Percentiles rank a stretch among this genome's conserved stretches.
Conservation (phyloP, 805 yeast genomes). For the Candida rishiriensis region DNA sequence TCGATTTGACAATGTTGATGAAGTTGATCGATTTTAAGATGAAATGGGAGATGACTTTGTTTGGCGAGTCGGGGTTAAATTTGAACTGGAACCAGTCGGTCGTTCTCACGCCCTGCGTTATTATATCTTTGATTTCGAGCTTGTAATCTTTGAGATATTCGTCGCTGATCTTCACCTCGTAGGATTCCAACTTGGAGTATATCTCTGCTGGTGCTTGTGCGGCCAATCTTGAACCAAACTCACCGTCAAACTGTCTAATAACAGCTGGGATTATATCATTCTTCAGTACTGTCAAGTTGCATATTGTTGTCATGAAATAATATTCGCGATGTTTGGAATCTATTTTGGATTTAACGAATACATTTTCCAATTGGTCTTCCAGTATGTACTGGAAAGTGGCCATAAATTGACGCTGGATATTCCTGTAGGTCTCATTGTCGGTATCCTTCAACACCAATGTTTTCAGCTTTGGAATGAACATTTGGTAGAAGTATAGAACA, state of each 20-base stretch:
- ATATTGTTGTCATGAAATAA: slow-evolving; percentile 36
- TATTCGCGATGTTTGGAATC: slow-evolving; percentile 16
- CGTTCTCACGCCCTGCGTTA: slow-evolving; percentile 36
- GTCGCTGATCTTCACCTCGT: slow-evolving; percentile 51
- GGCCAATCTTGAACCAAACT: slow-evolving; percentile 42
- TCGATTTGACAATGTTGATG: slow-evolving; percentile 25
- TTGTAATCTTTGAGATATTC: slow-evolving; percentile 49
- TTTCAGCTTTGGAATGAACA: slow-evolving; percentile 31
- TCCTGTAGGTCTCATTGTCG: slow-evolving; percentile 16
- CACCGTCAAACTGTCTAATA: slow-evolving; percentile 44
- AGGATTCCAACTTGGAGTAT: slow-evolving; percentile 38
- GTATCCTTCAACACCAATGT: slow-evolving; percentile 13
- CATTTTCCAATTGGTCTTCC: slow-evolving; percentile 43
- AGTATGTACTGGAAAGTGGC: slow-evolving; percentile 31
- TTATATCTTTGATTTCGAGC: slow-evolving; percentile 33
- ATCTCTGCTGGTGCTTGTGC: slow-evolving; percentile 38
- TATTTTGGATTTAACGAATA: slow-evolving; percentile 31
- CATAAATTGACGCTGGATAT: slow-evolving; percentile 32
- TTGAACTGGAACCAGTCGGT: slow-evolving; percentile 37
- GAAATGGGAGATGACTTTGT: slow-evolving; percentile 18
- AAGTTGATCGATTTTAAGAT: slow-evolving; percentile 21
- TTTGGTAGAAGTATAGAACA: slow-evolving; percentile 34
- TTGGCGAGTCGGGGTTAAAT: slow-evolving; percentile 1
- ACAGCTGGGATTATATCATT: slow-evolving; percentile 43
- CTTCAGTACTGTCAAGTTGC: slow-evolving; percentile 49